These are phyloP conservation scores for Aspergillus sclerotioniger DNA, from an alignment of 495 filamentous ascomycete species.

Conservation along the genomic window DNA sequence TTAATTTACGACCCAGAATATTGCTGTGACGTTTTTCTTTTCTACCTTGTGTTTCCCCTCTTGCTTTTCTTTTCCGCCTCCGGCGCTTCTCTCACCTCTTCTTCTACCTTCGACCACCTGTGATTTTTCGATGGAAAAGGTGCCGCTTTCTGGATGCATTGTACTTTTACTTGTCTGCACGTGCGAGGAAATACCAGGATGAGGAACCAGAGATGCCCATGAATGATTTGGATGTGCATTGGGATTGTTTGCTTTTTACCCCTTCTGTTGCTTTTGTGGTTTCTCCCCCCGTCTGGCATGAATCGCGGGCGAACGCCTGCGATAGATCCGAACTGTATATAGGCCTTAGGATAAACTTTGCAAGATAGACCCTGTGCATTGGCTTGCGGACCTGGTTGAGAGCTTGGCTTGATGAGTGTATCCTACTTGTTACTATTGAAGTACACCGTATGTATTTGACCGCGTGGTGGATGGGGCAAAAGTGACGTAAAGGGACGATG, in stretches of 20 bases:
- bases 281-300: conserved; percentile 12
- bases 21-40: conserved; percentile 20
- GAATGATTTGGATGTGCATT: conserved; percentile 41
- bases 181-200: conserved; percentile 27
- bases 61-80: not conserved
- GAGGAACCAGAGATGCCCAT: conserved; percentile 35
- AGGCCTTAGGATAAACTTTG: conserved; percentile 18
- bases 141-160: conserved; percentile 17
- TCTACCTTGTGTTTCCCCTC: conserved; percentile 8
- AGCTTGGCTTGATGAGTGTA: not conserved
- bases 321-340: conserved; percentile 28
- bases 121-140: not conserved
- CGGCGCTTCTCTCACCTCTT: conserved; percentile 8
- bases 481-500: not conserved
- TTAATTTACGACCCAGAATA: conserved; percentile 25
- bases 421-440: not conserved
- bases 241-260: conserved; percentile 18
- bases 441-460: too few relatives aligned
- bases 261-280: conserved; percentile 12
- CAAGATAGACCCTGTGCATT: conserved; percentile 20
- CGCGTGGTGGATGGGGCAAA: not conserved
- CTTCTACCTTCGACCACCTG: conserved; percentile 10
- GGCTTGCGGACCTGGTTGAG: conserved; percentile 2
- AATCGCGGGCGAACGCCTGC: conserved; percentile 20
- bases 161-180: conserved; percentile 36